phyloP scores from a whole-genome alignment of 306 rosid species.

The Pyrus pyrifolia region DNA sequence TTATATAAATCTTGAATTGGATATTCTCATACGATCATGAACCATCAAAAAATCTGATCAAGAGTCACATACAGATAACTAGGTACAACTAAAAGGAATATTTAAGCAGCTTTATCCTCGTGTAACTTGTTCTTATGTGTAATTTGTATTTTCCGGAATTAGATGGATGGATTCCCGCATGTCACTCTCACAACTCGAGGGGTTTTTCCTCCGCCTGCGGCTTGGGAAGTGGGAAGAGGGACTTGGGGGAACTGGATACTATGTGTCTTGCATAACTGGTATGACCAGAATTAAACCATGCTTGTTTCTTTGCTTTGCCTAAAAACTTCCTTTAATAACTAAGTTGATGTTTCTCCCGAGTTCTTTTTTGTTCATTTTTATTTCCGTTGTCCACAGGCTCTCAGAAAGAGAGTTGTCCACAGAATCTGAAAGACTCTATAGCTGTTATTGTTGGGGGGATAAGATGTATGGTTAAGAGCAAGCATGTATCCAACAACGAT shows the following conservation, averaged over 20 bases:
- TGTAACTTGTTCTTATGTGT: background rate
- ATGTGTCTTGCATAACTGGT: constrained; percentile 84
- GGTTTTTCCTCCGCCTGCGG: constrained; percentile 81
- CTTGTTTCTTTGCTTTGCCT: constrained; percentile 3
- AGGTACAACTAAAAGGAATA: background rate
- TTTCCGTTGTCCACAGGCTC: constrained; percentile 36
- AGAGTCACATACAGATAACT: background rate
- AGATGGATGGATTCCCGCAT: constrained; percentile 60
- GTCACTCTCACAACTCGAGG: constrained; percentile 54
- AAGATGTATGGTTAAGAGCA: constrained; percentile 57
- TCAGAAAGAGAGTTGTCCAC: constrained; percentile 24
- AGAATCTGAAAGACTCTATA: constrained; percentile 35
- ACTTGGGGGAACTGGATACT: constrained; percentile 68
- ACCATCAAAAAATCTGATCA: background rate
- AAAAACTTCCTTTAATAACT: background rate
- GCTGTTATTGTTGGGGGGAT: constrained; percentile 56
- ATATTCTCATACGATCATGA: background rate
- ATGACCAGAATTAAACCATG: constrained; percentile 16
- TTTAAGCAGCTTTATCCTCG: background rate
- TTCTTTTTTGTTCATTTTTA: background rate
- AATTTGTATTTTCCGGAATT: constrained; percentile 10
- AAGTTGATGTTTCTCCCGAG: background rate
- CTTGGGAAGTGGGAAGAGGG: constrained; percentile 91
- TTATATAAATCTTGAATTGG: background rate
- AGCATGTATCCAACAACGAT: constrained; percentile 71